These are phyloP conservation scores for Alopecurus myosuroides DNA, from an alignment of 176 grass and related monocot genomes.

Conservation along the genomic window DNA sequence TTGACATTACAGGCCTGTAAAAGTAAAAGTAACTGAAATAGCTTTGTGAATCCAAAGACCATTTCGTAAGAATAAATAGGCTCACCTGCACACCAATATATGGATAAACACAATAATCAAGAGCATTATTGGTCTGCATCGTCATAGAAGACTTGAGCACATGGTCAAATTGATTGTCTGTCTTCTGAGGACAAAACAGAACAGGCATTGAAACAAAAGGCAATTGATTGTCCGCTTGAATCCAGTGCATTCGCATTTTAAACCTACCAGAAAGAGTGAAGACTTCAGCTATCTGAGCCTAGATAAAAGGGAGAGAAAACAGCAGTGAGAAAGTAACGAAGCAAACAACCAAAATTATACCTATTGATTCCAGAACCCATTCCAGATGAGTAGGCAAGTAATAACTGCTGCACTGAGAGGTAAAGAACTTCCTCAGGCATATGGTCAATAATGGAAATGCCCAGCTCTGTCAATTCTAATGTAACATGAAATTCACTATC, in stretches of 20 bases:
- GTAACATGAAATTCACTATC: conserved; percentile 91
- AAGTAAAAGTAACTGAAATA: neutral
- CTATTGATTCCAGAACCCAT: conserved; percentile 91
- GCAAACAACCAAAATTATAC: conserved; percentile 35
- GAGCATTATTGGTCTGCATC: conserved; percentile 89
- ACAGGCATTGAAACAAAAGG: conserved; percentile 97
- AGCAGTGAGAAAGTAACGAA: neutral
- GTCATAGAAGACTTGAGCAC: conserved; percentile 84
- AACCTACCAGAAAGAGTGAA: conserved; percentile 46
- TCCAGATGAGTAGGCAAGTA: conserved; percentile 89
- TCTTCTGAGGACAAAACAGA: conserved; percentile 71
- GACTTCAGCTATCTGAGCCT: conserved; percentile 2
- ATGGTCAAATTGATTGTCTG: conserved; percentile 67
- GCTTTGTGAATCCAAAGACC: neutral
- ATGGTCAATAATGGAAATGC: conserved; percentile 87
- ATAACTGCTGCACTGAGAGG: conserved; percentile 85
- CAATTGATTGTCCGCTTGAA: conserved; percentile 92
- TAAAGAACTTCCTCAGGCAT: conserved; percentile 98
- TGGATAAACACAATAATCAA: conserved; percentile 88
- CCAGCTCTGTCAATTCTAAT: conserved; percentile 75
- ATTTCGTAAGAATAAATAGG: neutral
- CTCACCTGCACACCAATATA: conserved; percentile 92
- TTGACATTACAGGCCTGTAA: neutral
- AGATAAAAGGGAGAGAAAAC: conserved; percentile 9
- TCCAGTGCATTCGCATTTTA: conserved; percentile 76